A percentile compares a stretch with the other conserved stretches of the same genome.
phyloP scores from a whole-genome alignment of 2,329 filamentous ascomycete genomes.

The Emericellopsis atlantica region DNA sequence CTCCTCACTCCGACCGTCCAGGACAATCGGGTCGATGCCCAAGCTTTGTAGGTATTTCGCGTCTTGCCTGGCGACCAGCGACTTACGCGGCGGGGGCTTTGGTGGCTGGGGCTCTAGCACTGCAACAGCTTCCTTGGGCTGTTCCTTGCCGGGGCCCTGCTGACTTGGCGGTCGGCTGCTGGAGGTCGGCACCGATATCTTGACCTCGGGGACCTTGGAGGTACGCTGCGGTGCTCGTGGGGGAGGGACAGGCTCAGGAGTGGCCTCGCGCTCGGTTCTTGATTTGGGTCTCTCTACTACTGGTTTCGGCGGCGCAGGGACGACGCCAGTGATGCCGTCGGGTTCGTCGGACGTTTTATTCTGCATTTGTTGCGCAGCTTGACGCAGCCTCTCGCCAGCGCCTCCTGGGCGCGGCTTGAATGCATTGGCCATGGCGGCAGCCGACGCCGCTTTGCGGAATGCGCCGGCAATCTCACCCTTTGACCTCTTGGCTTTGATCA shows the following conservation, averaged over 20 bases:
- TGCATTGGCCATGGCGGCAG: constrained; percentile 39
- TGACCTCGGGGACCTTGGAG: constrained; percentile 41
- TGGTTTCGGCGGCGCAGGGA: constrained; percentile 59
- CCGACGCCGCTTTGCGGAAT: constrained; percentile 69
- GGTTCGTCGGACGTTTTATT: constrained; percentile 52
- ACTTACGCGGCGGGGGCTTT: constrained; percentile 42
- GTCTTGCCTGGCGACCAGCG: constrained; percentile 59
- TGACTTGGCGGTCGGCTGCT: constrained; percentile 25
- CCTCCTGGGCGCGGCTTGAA: constrained; percentile 87
- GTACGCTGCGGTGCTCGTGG: constrained; percentile 17
- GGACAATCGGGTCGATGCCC: constrained; percentile 63
- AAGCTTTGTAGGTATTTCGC: constrained; percentile 65
- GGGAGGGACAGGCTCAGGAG: constrained; percentile 7
- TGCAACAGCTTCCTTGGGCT: not conserved
- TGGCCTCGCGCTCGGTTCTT: constrained; percentile 9
- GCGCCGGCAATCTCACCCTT: constrained; percentile 61
- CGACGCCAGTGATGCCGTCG: constrained; percentile 81
- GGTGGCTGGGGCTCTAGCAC: constrained; percentile 9
- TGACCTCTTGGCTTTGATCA: constrained; percentile 73
- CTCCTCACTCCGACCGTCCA: constrained; percentile 65
- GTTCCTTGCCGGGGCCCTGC: constrained; percentile 16
- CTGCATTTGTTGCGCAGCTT: constrained; percentile 30
- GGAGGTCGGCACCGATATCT: constrained; percentile 36
- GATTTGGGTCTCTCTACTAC: constrained; percentile 6
- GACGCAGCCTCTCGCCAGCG: constrained; percentile 65